Evolutionary conservation across 192 early-diverging fungal genomes (phyloP).

Genomic region (Spizellomyces punctatus): DNA sequence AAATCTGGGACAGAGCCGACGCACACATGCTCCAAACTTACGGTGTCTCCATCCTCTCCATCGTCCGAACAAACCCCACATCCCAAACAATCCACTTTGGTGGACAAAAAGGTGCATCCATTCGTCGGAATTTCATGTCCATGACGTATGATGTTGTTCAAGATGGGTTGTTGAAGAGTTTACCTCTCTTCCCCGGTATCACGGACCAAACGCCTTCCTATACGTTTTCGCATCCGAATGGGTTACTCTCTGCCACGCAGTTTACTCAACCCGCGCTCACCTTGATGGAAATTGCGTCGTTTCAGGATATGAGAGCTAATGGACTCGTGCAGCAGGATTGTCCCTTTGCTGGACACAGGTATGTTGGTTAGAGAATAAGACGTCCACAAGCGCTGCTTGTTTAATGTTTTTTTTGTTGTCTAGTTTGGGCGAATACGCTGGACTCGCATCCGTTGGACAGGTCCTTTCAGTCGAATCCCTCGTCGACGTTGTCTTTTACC

Average conservation of each 20-base stretch:
- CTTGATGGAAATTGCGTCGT: constrained; percentile 87
- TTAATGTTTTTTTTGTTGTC: constrained; percentile 11
- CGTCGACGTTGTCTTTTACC: constrained; percentile 92
- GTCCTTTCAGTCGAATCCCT: constrained; percentile 82
- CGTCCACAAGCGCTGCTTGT: background rate
- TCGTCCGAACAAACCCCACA: constrained; percentile 86
- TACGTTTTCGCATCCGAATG: constrained; percentile 83
- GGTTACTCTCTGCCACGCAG: constrained; percentile 90
- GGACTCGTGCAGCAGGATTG: constrained; percentile 83
- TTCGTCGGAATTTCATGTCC: constrained; percentile 80
- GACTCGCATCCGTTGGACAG: constrained; percentile 83
- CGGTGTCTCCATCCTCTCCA: constrained; percentile 86
- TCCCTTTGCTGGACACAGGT: constrained; percentile 88
- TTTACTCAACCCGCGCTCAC: constrained; percentile 94
- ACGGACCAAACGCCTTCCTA: constrained; percentile 67
- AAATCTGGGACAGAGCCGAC: constrained; percentile 92
- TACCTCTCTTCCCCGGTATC: constrained; percentile 89
- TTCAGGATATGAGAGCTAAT: constrained; percentile 87
- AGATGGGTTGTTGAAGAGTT: constrained; percentile 71
- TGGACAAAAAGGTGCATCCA: constrained; percentile 76
- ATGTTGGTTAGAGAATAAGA: background rate
- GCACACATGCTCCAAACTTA: constrained; percentile 81
- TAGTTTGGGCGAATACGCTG: constrained; percentile 91
- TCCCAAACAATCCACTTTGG: constrained; percentile 87
- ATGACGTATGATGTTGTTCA: constrained; percentile 92